Conservation (phyloP, 768 basidiomycete genomes). For the Suillus brevipes region DNA sequence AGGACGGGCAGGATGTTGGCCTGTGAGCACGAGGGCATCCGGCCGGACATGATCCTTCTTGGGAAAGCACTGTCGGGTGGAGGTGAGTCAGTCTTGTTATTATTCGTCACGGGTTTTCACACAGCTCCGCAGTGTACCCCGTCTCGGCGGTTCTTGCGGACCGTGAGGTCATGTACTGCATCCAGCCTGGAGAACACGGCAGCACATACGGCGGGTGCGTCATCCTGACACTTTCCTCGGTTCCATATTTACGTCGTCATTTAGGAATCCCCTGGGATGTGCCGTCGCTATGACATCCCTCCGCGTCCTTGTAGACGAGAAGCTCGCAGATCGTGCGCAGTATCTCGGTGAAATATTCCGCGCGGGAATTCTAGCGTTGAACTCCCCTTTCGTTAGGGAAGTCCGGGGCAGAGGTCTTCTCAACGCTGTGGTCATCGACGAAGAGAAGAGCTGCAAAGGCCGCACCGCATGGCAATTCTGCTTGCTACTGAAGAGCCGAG, state of each 20-base stretch:
- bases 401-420: constrained; percentile 88
- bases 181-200: constrained; percentile 93
- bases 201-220: constrained; percentile 92
- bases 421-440: constrained; percentile 93
- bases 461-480: constrained; percentile 96
- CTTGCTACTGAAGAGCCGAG: constrained; percentile 85
- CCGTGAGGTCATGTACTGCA: constrained; percentile 91
- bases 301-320: constrained; percentile 86
- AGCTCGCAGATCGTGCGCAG: constrained; percentile 78
- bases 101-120: constrained; percentile 12
- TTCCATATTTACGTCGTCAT: neutral
- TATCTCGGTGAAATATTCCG: constrained; percentile 83
- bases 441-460: constrained; percentile 70
- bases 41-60: constrained; percentile 89
- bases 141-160: constrained; percentile 94
- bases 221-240: neutral
- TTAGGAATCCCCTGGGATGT: constrained; percentile 89
- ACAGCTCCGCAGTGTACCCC: constrained; percentile 70
- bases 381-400: constrained; percentile 68
- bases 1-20: constrained; percentile 94
- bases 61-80: constrained; percentile 98
- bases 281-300: constrained; percentile 95
- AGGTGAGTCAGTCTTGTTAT: constrained; percentile 46
- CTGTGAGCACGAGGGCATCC: constrained; percentile 81
- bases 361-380: constrained; percentile 52